These are phyloP conservation scores for Metschnikowia lunata DNA, from an alignment of 805 yeast species.

Conservation along the genomic window DNA sequence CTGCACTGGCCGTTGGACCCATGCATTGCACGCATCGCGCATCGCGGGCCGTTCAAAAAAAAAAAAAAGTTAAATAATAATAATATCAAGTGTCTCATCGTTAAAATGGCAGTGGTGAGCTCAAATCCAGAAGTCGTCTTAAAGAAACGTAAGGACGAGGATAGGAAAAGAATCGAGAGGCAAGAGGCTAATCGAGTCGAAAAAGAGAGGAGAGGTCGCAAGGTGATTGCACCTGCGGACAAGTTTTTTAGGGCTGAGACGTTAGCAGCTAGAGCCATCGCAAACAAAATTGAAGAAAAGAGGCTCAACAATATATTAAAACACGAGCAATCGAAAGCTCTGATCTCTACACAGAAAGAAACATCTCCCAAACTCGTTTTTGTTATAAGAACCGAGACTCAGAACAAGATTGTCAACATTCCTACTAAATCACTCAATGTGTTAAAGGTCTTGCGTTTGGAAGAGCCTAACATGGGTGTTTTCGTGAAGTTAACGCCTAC, in stretches of 20 bases:
- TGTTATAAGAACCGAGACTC: conserved; percentile 65
- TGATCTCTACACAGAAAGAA: conserved; percentile 15
- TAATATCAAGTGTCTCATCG: background rate
- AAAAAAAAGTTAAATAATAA: background rate
- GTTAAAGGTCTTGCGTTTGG: conserved; percentile 57
- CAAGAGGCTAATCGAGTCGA: conserved; percentile 59
- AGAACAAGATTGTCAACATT: conserved; percentile 52
- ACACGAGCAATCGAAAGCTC: conserved; percentile 33
- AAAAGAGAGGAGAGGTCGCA: conserved; percentile 39
- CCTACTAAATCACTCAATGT: conserved; percentile 62
- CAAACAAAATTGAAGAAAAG: conserved; percentile 62
- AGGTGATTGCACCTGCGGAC: conserved; percentile 34
- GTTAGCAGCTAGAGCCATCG: conserved; percentile 59
- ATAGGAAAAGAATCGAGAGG: conserved; percentile 65
- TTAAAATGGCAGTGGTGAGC: conserved; percentile 45
- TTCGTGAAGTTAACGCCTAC: conserved; percentile 60
- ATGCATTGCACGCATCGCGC: conserved; percentile 11
- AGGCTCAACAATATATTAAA: conserved; percentile 62
- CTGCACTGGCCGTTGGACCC: too few species aligned
- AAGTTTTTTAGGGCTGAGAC: conserved; percentile 73
- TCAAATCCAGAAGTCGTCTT: conserved; percentile 74
- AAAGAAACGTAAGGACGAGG: conserved; percentile 75
- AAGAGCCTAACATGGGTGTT: conserved; percentile 61
- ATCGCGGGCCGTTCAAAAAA: conserved; percentile 1
- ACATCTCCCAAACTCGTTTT: conserved; percentile 46